Percentiles rank a stretch among this genome's conserved stretches.
Evolutionary conservation across 2,329 filamentous ascomycete species (phyloP).

Genomic region (Diplodia mutila): DNA sequence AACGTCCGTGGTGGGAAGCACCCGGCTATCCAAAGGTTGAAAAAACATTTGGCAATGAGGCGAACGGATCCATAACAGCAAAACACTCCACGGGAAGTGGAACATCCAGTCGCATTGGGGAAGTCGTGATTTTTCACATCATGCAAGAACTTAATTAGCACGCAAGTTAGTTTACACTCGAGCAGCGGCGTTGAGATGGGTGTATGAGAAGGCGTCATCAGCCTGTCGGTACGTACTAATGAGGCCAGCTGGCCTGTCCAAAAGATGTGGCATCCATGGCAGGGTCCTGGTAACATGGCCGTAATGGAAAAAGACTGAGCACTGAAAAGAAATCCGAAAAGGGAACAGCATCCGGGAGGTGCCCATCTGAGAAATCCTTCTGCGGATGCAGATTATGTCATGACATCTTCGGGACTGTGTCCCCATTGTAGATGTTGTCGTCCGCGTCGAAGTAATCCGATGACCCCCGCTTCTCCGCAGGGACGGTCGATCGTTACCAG

Average conservation of each 20-base stretch:
- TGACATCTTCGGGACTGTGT: slow-evolving; percentile 10
- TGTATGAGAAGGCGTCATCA: slow-evolving; percentile 20
- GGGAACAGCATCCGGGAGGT: not conserved
- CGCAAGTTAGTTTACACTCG: slow-evolving; percentile 24
- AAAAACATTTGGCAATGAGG: not conserved
- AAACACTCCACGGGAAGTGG: not conserved
- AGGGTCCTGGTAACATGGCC: slow-evolving; percentile 8
- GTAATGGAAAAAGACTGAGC: not conserved
- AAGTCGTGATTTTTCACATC: slow-evolving; percentile 13
- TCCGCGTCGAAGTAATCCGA: slow-evolving; percentile 26
- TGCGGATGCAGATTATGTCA: slow-evolving; percentile 21
- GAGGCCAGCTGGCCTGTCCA: slow-evolving; percentile 24
- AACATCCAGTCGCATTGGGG: slow-evolving; percentile 16
- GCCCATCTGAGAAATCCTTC: slow-evolving; percentile 2
- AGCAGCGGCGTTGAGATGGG: slow-evolving; percentile 12
- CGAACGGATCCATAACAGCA: not conserved
- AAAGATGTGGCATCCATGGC: slow-evolving; percentile 13
- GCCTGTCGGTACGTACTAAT: slow-evolving; percentile 27
- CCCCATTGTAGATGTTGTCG: slow-evolving; percentile 22
- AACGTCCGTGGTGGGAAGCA: not conserved
- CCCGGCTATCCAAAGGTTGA: not conserved
- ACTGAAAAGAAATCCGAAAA: slow-evolving; percentile 18
- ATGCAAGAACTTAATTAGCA: slow-evolving; percentile 21
- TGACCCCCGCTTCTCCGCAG: slow-evolving; percentile 18
- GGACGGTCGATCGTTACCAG: slow-evolving; percentile 23